Percentiles rank a stretch among this genome's conserved stretches.
Evolutionary conservation across 2,329 filamentous ascomycete species (phyloP).

Genomic region (Huntiella abstrusa): DNA sequence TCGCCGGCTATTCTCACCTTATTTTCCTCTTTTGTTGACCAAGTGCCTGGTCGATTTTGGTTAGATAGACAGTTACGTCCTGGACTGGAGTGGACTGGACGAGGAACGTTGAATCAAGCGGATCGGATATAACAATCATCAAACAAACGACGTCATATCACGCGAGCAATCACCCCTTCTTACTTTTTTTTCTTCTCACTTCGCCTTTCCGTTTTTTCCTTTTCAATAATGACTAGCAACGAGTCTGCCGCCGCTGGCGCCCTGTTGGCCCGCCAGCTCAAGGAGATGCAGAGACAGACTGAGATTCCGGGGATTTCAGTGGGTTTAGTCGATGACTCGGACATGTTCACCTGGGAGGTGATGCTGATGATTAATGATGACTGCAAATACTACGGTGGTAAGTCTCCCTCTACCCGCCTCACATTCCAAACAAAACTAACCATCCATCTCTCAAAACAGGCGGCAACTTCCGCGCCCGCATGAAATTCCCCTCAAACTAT

Average conservation of each 20-base stretch:
- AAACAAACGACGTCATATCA: no score
- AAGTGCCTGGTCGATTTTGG: no score
- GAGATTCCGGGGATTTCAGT: constrained; percentile 90
- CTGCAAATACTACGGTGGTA: constrained; percentile 83
- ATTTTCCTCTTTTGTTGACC: no score
- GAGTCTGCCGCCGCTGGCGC: constrained; percentile 41
- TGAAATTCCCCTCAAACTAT: constrained; percentile 71
- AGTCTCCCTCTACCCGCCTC: constrained; percentile 15
- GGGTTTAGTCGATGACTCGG: constrained; percentile 64
- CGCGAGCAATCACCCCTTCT: neutral
- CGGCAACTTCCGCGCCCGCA: constrained; percentile 73
- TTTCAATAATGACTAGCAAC: constrained; percentile 21
- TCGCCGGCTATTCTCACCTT: no score
- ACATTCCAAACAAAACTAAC: constrained; percentile 1
- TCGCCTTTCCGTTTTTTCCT: neutral
- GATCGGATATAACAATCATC: no score
- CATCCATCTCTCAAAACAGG: constrained; percentile 29
- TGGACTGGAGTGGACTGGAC: no score
- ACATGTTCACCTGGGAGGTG: constrained; percentile 95
- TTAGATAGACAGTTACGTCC: no score
- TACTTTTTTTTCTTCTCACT: neutral
- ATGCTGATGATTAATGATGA: constrained; percentile 98
- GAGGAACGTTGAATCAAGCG: no score
- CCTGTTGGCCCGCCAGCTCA: constrained; percentile 69
- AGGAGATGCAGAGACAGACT: constrained; percentile 81